These are phyloP conservation scores for Colletotrichum navitas DNA, from an alignment of 2,329 filamentous ascomycete species.

Conservation along the genomic window DNA sequence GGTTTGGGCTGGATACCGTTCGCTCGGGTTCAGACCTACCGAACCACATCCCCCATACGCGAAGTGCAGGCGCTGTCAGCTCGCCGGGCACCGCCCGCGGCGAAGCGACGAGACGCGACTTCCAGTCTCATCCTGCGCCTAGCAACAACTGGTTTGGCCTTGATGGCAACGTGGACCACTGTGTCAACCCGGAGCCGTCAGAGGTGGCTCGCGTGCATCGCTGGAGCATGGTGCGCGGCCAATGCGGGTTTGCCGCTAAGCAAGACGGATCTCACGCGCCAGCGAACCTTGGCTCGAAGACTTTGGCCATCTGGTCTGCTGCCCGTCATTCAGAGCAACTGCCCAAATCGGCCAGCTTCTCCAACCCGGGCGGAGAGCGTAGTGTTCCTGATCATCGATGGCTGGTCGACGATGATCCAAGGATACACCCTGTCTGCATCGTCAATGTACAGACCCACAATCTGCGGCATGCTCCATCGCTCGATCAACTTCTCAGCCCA, in stretches of 20 bases:
- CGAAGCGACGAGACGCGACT: conserved; percentile 10
- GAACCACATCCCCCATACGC: conserved; percentile 1
- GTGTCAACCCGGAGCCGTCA: conserved; percentile 7
- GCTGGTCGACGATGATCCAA: conserved; percentile 30
- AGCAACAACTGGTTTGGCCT: conserved; percentile 40
- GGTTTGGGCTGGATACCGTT: conserved; percentile 37
- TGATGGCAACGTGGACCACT: conserved; percentile 23
- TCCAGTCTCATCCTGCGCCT: background rate
- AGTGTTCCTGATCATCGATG: conserved; percentile 31
- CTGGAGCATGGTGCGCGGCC: conserved; percentile 12
- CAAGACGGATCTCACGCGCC: conserved; percentile 26
- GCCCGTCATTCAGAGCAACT: conserved; percentile 4
- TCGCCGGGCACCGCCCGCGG: background rate
- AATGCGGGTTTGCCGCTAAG: conserved; percentile 32
- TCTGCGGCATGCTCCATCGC: conserved; percentile 32
- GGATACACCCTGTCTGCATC: conserved; percentile 38
- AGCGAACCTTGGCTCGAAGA: conserved; percentile 21
- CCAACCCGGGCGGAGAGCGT: conserved; percentile 15
- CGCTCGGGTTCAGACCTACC: background rate
- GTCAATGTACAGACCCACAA: conserved; percentile 35
- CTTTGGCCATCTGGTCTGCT: conserved; percentile 16
- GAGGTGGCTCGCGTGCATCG: conserved; percentile 6
- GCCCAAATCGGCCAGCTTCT: conserved; percentile 7
- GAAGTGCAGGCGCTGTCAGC: background rate
- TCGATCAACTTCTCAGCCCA: conserved; percentile 35